Conservation (phyloP, 208 protist genomes). For the Wallacemonas sp. region DNA sequence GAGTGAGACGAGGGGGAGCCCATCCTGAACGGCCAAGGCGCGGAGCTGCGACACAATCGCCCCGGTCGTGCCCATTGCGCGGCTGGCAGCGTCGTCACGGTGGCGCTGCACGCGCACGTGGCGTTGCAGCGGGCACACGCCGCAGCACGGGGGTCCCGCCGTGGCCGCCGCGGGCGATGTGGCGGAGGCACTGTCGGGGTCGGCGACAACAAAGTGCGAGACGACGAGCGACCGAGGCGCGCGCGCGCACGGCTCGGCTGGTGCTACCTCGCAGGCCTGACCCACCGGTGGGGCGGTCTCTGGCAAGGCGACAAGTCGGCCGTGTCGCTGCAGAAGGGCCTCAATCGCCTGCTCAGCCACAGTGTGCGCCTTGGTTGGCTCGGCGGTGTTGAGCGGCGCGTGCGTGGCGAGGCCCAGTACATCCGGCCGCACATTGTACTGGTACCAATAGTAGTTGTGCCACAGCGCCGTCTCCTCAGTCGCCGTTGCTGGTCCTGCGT, state of each 20-base stretch:
- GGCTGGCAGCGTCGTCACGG: background rate
- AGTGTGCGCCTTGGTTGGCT: background rate
- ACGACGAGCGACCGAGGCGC: background rate
- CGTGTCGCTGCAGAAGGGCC: conserved; percentile 5
- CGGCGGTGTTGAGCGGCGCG: background rate
- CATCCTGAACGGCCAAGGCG: background rate
- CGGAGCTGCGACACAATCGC: background rate
- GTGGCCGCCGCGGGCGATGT: background rate
- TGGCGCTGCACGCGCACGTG: background rate
- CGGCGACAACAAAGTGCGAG: conserved; percentile 2
- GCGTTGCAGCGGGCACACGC: conserved; percentile 7
- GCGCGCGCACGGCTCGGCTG: background rate
- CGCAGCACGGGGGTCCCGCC: background rate
- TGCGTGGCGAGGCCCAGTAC: background rate
- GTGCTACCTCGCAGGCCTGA: no score
- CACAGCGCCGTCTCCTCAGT: background rate
- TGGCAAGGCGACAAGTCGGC: background rate
- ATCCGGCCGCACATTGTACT: conserved; percentile 14
- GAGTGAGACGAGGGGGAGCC: background rate
- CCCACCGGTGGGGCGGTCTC: background rate
- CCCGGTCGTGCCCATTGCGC: background rate
- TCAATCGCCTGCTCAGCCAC: conserved; percentile 7
- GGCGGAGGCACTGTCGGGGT: background rate
- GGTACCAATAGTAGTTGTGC: conserved; percentile 22
- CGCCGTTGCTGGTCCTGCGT: no score